Evolutionary conservation across 768 basidiomycete genomes (phyloP), one percentile per base, ranked within the genome.

Genomic region (Naganishia vaughanmartiniae): DNA sequence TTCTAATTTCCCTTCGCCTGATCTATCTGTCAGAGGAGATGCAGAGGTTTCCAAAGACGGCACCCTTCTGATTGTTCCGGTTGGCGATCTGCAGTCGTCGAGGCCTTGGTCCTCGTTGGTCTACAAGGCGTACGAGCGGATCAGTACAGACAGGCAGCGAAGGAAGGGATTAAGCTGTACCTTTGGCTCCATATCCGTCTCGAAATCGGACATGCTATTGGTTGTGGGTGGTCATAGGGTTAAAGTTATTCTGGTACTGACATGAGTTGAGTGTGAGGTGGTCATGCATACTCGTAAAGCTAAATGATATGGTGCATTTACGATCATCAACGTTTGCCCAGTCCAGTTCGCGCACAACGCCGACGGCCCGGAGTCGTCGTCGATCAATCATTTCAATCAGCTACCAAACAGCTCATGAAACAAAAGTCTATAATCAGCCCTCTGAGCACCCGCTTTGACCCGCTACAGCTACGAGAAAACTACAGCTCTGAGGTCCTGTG

Each of bases 71-170:
- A 63, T 45, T 30, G 60, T 63, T 19, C 60, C 60, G 1, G 60
- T 63, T 4, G 60, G 60, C 21, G 60, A 63, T n/a, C 42, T 63
- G 60, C 39, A 28, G n/a, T 63, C 60, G 26, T 63, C 42, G 48
- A 24, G 48, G 48, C n/a, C 48, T 51, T 21, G 48, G 4, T 7
- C 48, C 2, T 51, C 48, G 5, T n/a, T 6, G 24, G n/a, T n/a
- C 21, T 24, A n/a, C 7, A 51, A 24, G 48, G 24, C 7, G 24
- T 7, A 51, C 48, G 17, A 51, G 48, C n/a, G n/a, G 48, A n/a
- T 51, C 5, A 51, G 48, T 24, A 15, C 12, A 51, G 24, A n/a
- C 24, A 21, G 12, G n/a, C 24, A 4, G 24, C 7, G 21, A 9
- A 14, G 48, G n/a, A 24, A 6, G 48, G 21, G 24, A 12, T n/a